phyloP scores from a whole-genome alignment of 2,329 filamentous ascomycete genomes.

The Paecilomyces fulvus region DNA sequence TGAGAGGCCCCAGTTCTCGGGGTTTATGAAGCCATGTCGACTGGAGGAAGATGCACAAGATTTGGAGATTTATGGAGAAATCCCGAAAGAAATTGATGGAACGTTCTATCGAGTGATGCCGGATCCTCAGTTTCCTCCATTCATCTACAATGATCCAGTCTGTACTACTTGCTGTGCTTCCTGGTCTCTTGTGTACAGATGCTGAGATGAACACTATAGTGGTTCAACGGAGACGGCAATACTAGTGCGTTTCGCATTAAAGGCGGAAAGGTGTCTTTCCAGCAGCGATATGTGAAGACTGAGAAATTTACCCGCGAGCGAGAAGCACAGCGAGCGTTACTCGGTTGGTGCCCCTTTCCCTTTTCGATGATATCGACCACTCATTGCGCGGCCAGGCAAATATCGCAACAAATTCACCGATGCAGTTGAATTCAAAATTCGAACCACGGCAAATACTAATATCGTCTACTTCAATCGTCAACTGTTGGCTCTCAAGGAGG shows the following conservation, averaged over 20 bases:
- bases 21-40: constrained; percentile 26
- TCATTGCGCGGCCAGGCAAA: too few species aligned
- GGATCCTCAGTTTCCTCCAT: constrained; percentile 34
- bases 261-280: background rate
- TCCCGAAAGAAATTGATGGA: constrained; percentile 39
- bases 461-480: constrained; percentile 51
- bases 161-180: background rate
- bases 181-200: too few species aligned
- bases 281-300: background rate
- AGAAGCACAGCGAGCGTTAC: constrained; percentile 19
- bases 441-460: constrained; percentile 47
- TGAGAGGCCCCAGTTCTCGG: constrained; percentile 13
- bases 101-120: constrained; percentile 46
- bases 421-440: constrained; percentile 22
- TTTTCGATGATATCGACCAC: too few species aligned
- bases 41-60: constrained; percentile 35
- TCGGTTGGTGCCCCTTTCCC: too few species aligned
- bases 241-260: background rate
- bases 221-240: background rate
- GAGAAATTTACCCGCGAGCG: background rate
- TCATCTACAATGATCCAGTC: background rate
- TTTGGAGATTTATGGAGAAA: constrained; percentile 34
- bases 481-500: constrained; percentile 38
- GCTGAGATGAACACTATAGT: too few species aligned
- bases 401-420: constrained; percentile 17